A percentile compares a stretch with the other conserved stretches of the same genome.
These are phyloP conservation scores for Lenzites betulinus DNA, from an alignment of 768 basidiomycete species.

Conservation along the genomic window DNA sequence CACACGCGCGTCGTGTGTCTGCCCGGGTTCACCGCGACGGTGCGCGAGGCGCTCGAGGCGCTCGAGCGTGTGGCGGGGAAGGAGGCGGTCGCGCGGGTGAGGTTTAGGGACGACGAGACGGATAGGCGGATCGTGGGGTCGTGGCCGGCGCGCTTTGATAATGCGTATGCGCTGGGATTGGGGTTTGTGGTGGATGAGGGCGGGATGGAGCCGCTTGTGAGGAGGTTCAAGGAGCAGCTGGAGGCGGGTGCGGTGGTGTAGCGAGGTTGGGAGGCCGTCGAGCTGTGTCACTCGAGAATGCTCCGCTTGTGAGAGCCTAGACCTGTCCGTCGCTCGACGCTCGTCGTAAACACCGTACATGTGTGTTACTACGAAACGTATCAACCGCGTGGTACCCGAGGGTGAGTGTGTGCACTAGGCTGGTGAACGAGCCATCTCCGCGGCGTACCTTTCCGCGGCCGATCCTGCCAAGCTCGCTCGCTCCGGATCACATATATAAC, in stretches of 20 bases:
- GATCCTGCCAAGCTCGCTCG: too few relatives aligned
- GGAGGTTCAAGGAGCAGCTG: constrained; percentile 38
- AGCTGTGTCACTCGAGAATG: too few relatives aligned
- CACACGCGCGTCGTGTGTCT: constrained; percentile 58
- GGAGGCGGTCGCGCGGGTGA: constrained; percentile 47
- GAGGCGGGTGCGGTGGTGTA: constrained; percentile 27
- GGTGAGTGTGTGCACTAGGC: too few relatives aligned
- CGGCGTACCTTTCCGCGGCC: too few relatives aligned
- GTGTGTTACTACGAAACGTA: too few relatives aligned
- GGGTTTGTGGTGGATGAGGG: constrained; percentile 49
- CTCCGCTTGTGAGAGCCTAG: too few relatives aligned
- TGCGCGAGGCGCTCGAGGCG: constrained; percentile 55
- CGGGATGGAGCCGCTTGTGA: constrained; percentile 48
- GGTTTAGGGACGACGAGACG: constrained; percentile 46
- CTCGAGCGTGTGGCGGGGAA: constrained; percentile 53
- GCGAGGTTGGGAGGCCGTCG: too few relatives aligned
- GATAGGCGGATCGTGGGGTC: constrained; percentile 48
- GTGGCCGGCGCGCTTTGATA: constrained; percentile 51
- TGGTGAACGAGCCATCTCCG: too few relatives aligned
- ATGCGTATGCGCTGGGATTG: constrained; percentile 43
- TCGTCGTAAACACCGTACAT: too few relatives aligned
- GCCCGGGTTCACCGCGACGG: constrained; percentile 60
- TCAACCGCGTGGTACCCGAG: too few relatives aligned
- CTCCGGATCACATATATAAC: too few relatives aligned
- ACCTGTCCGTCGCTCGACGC: too few relatives aligned